Evolutionary conservation across 2,329 filamentous ascomycete species (phyloP).

Genomic region (Cytospora paraplurivora): DNA sequence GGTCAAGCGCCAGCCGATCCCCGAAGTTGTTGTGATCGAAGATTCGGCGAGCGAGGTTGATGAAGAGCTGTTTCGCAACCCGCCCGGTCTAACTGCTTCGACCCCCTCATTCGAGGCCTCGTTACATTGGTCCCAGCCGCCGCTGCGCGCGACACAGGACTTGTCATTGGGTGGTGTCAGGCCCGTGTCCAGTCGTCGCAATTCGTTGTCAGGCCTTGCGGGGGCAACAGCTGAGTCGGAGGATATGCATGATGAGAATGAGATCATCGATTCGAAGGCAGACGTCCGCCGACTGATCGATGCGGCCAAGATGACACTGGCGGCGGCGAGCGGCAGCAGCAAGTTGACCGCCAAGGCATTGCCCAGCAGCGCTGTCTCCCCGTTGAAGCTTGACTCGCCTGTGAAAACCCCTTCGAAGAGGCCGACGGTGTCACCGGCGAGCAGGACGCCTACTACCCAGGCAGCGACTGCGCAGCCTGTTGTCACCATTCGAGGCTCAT

Average conservation of each 20-base stretch:
- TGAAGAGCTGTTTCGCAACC: slow-evolving; percentile 16
- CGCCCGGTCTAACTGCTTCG: neutral
- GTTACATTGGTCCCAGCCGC: slow-evolving; percentile 23
- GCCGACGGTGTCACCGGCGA: neutral
- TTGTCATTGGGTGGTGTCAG: neutral
- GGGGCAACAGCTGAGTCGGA: too few species aligned
- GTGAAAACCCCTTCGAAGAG: neutral
- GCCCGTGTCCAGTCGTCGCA: slow-evolving; percentile 4
- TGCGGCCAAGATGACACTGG: neutral
- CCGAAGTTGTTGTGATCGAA: slow-evolving; percentile 5
- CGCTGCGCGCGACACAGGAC: slow-evolving; percentile 13
- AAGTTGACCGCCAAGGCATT: neutral
- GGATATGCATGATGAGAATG: neutral
- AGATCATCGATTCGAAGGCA: neutral
- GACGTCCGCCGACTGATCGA: neutral
- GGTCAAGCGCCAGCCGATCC: neutral
- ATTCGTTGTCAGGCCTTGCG: neutral
- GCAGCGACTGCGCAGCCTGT: neutral
- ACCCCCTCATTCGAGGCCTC: neutral
- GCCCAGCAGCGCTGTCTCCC: neutral
- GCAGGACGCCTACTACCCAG: neutral
- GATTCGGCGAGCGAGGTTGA: slow-evolving; percentile 11
- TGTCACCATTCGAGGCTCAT: neutral
- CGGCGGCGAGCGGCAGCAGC: neutral
- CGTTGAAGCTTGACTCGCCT: neutral